phyloP scores from a whole-genome alignment of 176 grass and related monocot genomes.

The Oryza nivara region DNA sequence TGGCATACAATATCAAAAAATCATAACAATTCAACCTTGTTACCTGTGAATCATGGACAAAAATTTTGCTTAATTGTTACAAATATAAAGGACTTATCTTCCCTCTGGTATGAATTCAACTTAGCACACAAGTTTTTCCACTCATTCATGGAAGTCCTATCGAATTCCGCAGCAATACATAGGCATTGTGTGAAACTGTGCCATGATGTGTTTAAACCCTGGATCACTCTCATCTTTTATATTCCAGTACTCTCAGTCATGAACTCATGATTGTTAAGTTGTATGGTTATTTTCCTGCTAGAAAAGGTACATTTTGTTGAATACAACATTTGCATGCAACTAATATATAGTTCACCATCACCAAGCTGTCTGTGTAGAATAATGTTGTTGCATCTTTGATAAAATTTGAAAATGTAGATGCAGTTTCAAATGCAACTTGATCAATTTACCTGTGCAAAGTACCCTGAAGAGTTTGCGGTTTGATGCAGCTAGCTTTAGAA shows the following conservation, averaged over 20 bases:
- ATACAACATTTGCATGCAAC: not conserved
- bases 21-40: not conserved
- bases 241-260: not conserved
- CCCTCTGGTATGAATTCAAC: not conserved
- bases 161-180: not conserved
- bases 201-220: not conserved
- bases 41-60: not conserved
- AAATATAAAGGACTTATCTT: not conserved
- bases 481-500: conserved; percentile 88
- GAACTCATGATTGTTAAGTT: not conserved
- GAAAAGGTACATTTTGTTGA: not conserved
- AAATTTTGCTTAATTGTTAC: conserved; percentile 18
- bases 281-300: not conserved
- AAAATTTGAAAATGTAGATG: not conserved
- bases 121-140: not conserved
- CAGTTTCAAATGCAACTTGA: not conserved
- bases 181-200: not conserved
- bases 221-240: not conserved
- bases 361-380: conserved; percentile 13
- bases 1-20: not conserved
- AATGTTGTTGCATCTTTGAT: conserved; percentile 9
- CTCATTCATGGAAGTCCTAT: not conserved
- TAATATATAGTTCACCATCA: not conserved
- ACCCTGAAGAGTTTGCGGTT: conserved; percentile 88
- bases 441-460: conserved; percentile 84